Conservation (phyloP, 2,329 filamentous ascomycete species). For the Pyrenophora seminiperda region DNA sequence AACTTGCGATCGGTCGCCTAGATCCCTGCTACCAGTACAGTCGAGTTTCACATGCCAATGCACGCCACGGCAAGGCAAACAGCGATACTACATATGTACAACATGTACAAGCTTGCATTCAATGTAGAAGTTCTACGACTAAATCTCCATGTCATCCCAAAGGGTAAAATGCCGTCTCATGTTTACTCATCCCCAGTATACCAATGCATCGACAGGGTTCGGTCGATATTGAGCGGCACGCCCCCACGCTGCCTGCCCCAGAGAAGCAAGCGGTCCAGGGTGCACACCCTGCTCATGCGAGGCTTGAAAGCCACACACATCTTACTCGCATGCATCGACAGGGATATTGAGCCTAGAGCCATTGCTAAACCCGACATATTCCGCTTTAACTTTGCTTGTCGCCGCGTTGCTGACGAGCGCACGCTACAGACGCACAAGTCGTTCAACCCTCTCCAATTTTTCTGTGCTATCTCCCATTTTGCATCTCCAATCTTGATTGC, state of each 20-base stretch:
- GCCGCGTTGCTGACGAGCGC: slow-evolving; percentile 14
- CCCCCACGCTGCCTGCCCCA: slow-evolving; percentile 27
- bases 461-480: slow-evolving; percentile 15
- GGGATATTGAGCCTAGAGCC: slow-evolving; percentile 32
- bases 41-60: slow-evolving; percentile 24
- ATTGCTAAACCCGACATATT: slow-evolving; percentile 20
- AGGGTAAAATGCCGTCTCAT: background rate
- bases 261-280: slow-evolving; percentile 25
- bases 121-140: background rate
- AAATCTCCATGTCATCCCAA: background rate
- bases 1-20: slow-evolving; percentile 18
- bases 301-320: slow-evolving; percentile 31
- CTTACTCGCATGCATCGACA: slow-evolving; percentile 33
- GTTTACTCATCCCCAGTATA: slow-evolving; percentile 4
- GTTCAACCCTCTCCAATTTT: slow-evolving; percentile 17
- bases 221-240: slow-evolving; percentile 13
- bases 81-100: too few species aligned
- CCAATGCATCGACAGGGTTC: slow-evolving; percentile 12
- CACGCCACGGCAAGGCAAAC: background rate
- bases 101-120: background rate
- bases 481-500: slow-evolving; percentile 6
- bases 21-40: slow-evolving; percentile 17
- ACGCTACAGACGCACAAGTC: slow-evolving; percentile 21
- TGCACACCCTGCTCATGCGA: slow-evolving; percentile 25
- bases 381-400: slow-evolving; percentile 20